Base-by-base conservation (phyloP, 306 rosid genomes). In the Hippophae rhamnoides region DNA sequence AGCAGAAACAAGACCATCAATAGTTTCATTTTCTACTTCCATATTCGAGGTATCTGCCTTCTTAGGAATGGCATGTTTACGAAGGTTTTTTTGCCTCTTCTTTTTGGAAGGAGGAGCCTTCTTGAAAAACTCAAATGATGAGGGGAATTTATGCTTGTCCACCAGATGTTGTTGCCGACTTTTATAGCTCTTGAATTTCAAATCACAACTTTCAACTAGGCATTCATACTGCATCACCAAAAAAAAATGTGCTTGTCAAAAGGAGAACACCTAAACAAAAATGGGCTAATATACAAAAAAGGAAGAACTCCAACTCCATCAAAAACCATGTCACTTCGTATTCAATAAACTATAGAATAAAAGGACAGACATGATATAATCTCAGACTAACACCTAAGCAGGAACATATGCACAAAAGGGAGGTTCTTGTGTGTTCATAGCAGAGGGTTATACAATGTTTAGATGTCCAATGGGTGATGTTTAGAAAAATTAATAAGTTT, bases 61-160 rank as follows among this genome's bases (percentile, higher is more conserved):
- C 57, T 76, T 77, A 1, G 52, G 68, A 62, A 44, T 10, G 55
- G 70, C 12, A 75, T 78, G 75, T 74, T 74, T 87, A 13, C 86
- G 78, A 42, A 72, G 84, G 48, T 54, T 51, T 65, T 83, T 92
- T 72, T 74, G 77, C 70, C 99, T 78, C 7, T 71, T 89, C 64
- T 85, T 92, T 76, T 82, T 88, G 27, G 96, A 92, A 18, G 81
- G 82, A 10, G 47, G 75, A 54, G 86, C 69, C 75, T 88, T 83
- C 79, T 80, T 83, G 67, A 63, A 77, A 77, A 88, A 92, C 62
- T 88, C 88, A 31, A 85, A 92, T 54, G 96, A 80, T 48, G 77
- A 64, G 23, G 96, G 86, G 67, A 92, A 92, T 53, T 72, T 73
- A 75, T 92, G 99, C 81, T 84, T 92, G 82, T 92, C 99, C 64